Evolutionary conservation across 2,329 filamentous ascomycete genomes (phyloP), one percentile per base, ranked within the genome.

Genomic region (Aureobasidium sp.): DNA sequence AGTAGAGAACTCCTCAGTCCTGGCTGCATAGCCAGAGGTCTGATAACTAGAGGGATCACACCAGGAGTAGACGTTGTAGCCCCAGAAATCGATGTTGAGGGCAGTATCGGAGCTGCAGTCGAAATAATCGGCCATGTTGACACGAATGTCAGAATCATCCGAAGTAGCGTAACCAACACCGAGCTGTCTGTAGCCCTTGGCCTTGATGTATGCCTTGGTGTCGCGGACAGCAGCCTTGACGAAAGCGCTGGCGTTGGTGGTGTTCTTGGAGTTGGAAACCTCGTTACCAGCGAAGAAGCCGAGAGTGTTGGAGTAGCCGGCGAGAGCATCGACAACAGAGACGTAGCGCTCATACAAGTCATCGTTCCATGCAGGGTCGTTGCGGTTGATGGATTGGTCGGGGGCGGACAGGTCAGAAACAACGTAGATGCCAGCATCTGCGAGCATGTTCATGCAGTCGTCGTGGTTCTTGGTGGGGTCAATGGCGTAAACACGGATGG

Each of bases 21-120:
- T 86, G 54, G 83, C 78, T 59, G 85, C 77, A 73, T 90, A 98
- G 52, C 89, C 88, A 3, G 93, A 96, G 56, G 77, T 67, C 30
- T 76, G 66, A 74, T 86, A 93, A 64, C 76, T 81, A 66, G 88
- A 95, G 62, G 90, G 71, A 62, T 91, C 93, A 70, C 93, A 98
- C 93, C 93, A 98, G 50, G 90, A 95, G 80, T 98, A 98, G 74
- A 97, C 95, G 79, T 98, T 98, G 85, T 97, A 97, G 56, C 93
- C 93, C 88, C 90, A 98, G 78, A 94, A 97, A 73, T 98, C 93
- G 60, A 97, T 95, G 57, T 86, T 70, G 65, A 73, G 71, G 7
- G 76, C 73, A 29, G 76, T 67, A 57, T 81, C 70, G 40, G 39
- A 40, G 56, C 90, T 88, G 68, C 93, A 98, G 79, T 95, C 90